Conservation (phyloP, 2,329 filamentous ascomycete genomes). For the Chaetomiaceae sp. region DNA sequence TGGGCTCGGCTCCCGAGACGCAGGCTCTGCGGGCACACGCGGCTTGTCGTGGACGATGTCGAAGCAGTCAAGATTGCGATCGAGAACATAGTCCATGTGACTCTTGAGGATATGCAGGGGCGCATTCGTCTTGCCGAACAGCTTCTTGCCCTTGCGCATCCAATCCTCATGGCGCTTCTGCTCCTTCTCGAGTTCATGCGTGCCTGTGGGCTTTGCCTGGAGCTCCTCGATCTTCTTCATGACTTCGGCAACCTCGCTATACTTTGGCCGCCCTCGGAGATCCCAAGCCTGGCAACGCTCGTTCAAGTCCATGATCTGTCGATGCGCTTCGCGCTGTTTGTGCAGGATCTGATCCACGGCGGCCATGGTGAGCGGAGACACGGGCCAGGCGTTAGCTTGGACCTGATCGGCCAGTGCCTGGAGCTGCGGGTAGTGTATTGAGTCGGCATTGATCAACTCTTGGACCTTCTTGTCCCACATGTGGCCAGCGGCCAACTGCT, state of each 20-base stretch:
- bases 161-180: conserved; percentile 95
- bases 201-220: conserved; percentile 87
- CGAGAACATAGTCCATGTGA: conserved; percentile 89
- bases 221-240: conserved; percentile 82
- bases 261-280: conserved; percentile 75
- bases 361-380: conserved; percentile 73
- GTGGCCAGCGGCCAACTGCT: conserved; percentile 71
- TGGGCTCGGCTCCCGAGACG: conserved; percentile 71
- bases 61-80: conserved; percentile 87
- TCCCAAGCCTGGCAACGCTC: conserved; percentile 71
- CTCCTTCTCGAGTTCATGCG: conserved; percentile 88
- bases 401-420: conserved; percentile 88
- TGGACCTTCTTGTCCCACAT: conserved; percentile 91
- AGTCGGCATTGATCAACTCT: conserved; percentile 86
- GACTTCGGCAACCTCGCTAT: conserved; percentile 83
- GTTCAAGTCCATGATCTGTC: conserved; percentile 77
- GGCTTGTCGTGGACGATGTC: conserved; percentile 81
- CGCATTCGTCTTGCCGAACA: conserved; percentile 97
- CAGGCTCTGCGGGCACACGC: conserved; percentile 83
- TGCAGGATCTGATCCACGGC: conserved; percentile 87
- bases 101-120: conserved; percentile 91
- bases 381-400: conserved; percentile 62
- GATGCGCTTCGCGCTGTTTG: conserved; percentile 92
- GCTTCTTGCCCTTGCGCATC: conserved; percentile 97
- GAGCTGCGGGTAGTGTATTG: conserved; percentile 89